phyloP scores from a whole-genome alignment of 2,329 filamentous ascomycete species.

The Drechslerella coelobrocha region DNA sequence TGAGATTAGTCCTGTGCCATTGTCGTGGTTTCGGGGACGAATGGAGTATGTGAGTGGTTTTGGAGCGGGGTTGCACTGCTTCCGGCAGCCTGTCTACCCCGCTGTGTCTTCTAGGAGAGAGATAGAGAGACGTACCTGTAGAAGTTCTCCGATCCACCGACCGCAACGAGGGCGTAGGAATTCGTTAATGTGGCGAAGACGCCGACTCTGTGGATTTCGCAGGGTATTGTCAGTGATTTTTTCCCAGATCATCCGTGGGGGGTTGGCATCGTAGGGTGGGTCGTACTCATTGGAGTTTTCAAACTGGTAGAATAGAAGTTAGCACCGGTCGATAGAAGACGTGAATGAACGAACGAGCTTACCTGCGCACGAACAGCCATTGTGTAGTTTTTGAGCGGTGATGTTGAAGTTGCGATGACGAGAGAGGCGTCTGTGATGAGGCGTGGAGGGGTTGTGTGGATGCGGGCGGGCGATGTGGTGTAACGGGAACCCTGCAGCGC shows the following conservation, averaged over 20 bases:
- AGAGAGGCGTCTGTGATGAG: no score
- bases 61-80: slow-evolving; percentile 18
- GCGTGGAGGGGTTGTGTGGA: not conserved
- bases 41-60: slow-evolving; percentile 5
- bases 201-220: slow-evolving; percentile 75
- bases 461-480: not conserved
- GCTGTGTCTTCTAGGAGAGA: slow-evolving; percentile 23
- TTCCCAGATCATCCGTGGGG: slow-evolving; percentile 7
- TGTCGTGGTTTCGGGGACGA: no score
- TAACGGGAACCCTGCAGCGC: not conserved
- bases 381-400: slow-evolving; percentile 10
- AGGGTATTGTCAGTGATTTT: slow-evolving; percentile 51
- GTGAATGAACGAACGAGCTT: slow-evolving; percentile 7
- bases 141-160: slow-evolving; percentile 97
- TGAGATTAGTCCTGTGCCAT: slow-evolving; percentile 35
- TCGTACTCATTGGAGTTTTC: slow-evolving; percentile 90
- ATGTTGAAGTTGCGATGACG: not conserved
- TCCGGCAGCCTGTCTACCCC: slow-evolving; percentile 11
- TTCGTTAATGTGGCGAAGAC: slow-evolving; percentile 97
- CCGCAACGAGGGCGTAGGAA: slow-evolving; percentile 90
- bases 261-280: slow-evolving; percentile 44
- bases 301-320: slow-evolving; percentile 63
- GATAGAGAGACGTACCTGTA: slow-evolving; percentile 71
- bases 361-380: slow-evolving; percentile 53
- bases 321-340: slow-evolving; percentile 3